Percentiles rank a stretch among this genome's conserved stretches.
These are phyloP conservation scores for Viola odorata DNA, from an alignment of 345 rosid genomes.

Conservation along the genomic window DNA sequence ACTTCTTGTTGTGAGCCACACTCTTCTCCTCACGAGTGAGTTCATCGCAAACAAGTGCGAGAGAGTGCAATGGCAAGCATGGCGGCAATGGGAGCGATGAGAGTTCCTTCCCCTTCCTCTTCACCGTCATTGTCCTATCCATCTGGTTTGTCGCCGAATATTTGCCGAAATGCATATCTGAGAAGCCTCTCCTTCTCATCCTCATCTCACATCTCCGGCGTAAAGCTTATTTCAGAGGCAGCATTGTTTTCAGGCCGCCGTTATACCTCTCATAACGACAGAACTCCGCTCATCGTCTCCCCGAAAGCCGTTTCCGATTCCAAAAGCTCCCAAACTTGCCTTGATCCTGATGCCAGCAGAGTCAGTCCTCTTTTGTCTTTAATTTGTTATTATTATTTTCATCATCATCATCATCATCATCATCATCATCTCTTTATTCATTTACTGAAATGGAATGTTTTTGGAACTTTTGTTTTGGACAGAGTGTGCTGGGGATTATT, in stretches of 20 bases:
- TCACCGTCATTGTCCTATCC: constrained; percentile 12
- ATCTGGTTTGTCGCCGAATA: constrained; percentile 8
- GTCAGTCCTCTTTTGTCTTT: constrained; percentile 33
- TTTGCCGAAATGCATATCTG: background rate
- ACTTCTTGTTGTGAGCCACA: background rate
- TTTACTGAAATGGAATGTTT: too few species aligned
- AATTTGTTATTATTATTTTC: background rate
- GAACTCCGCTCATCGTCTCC: constrained; percentile 45
- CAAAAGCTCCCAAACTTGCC: constrained; percentile 81
- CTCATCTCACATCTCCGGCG: constrained; percentile 47
- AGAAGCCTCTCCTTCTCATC: constrained; percentile 45
- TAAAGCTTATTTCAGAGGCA: constrained; percentile 21
- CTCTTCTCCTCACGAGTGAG: background rate
- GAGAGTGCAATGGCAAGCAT: constrained; percentile 39
- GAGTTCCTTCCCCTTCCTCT: constrained; percentile 27
- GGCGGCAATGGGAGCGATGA: constrained; percentile 42
- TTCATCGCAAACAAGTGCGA: background rate
- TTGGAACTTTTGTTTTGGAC: background rate
- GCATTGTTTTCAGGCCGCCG: constrained; percentile 8
- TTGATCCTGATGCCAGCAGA: constrained; percentile 95
- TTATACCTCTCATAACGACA: constrained; percentile 6
- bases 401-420: background rate
- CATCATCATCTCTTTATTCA: background rate
- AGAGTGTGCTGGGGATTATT: constrained; percentile 94
- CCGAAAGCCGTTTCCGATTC: constrained; percentile 94